These are phyloP conservation scores for Afroboletus lepidellus DNA, from an alignment of 1,284 basidiomycete genomes.

Conservation along the genomic window DNA sequence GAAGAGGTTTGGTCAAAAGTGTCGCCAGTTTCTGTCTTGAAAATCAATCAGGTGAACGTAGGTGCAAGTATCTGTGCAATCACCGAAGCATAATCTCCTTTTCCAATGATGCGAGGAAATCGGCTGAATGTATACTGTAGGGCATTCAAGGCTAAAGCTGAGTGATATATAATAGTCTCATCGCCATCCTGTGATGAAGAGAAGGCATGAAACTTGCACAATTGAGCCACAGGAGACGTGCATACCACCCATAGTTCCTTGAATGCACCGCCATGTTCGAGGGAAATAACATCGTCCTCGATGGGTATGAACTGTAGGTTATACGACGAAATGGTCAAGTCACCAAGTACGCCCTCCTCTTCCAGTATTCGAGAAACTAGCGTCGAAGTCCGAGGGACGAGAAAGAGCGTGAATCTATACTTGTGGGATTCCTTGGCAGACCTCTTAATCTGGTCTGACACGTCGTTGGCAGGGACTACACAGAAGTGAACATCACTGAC, in stretches of 20 bases:
- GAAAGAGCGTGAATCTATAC: constrained; percentile 85
- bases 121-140: constrained; percentile 86
- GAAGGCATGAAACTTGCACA: background rate
- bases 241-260: constrained; percentile 84
- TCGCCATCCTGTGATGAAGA: constrained; percentile 76
- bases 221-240: constrained; percentile 9
- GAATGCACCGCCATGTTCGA: constrained; percentile 83
- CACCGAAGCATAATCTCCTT: constrained; percentile 89
- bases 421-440: constrained; percentile 66
- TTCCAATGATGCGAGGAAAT: constrained; percentile 91
- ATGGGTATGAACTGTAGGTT: constrained; percentile 92
- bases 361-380: constrained; percentile 83
- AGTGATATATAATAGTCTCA: constrained; percentile 86
- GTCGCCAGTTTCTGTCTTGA: constrained; percentile 66
- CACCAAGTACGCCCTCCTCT: constrained; percentile 90
- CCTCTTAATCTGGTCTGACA: constrained; percentile 82
- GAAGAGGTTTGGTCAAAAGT: constrained; percentile 64
- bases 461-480: constrained; percentile 10
- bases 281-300: constrained; percentile 85
- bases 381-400: constrained; percentile 87
- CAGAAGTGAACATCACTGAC: constrained; percentile 43
- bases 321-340: constrained; percentile 82
- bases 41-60: constrained; percentile 10
- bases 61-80: constrained; percentile 26
- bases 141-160: constrained; percentile 83